These are phyloP conservation scores for Thielaviopsis punctulata DNA, from an alignment of 2,329 filamentous ascomycete species.

Conservation along the genomic window DNA sequence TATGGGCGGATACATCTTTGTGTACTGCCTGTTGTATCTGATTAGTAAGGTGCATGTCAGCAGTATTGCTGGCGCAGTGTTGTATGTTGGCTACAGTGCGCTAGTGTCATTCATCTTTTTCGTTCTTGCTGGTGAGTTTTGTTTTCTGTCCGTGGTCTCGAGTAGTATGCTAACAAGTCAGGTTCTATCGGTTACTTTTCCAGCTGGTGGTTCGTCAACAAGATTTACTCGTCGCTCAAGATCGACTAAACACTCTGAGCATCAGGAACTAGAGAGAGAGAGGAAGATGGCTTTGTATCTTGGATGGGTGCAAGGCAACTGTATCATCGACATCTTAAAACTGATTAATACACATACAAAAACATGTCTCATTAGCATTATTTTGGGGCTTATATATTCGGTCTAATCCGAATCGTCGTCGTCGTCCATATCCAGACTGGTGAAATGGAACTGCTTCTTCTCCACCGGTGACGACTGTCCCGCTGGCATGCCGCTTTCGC, in stretches of 20 bases:
- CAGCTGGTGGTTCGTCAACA: slow-evolving; percentile 83
- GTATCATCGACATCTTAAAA: background rate
- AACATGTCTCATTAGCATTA: background rate
- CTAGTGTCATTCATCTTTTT: slow-evolving; percentile 85
- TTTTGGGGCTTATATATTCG: no score
- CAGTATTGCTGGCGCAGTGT: slow-evolving; percentile 67
- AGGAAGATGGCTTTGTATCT: background rate
- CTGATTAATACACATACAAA: no score
- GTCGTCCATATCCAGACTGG: slow-evolving; percentile 34
- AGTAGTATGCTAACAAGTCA: slow-evolving; percentile 21
- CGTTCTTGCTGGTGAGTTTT: slow-evolving; percentile 68
- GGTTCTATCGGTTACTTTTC: slow-evolving; percentile 92
- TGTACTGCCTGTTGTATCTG: slow-evolving; percentile 83
- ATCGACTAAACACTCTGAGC: slow-evolving; percentile 47
- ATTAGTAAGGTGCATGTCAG: slow-evolving; percentile 72
- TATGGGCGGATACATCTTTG: slow-evolving; percentile 79
- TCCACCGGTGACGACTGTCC: slow-evolving; percentile 18
- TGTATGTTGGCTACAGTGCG: slow-evolving; percentile 86
- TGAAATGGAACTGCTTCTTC: slow-evolving; percentile 40
- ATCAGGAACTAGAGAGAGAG: background rate
- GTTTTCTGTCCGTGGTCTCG: background rate
- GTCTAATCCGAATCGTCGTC: slow-evolving; percentile 23
- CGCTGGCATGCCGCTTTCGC: slow-evolving; percentile 19
- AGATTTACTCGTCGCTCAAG: slow-evolving; percentile 96
- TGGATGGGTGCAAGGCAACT: background rate